Percentiles rank a stretch among this genome's conserved stretches.
These are phyloP conservation scores for Amauroascus niger DNA, from an alignment of 2,329 filamentous ascomycete genomes.

Conservation along the genomic window DNA sequence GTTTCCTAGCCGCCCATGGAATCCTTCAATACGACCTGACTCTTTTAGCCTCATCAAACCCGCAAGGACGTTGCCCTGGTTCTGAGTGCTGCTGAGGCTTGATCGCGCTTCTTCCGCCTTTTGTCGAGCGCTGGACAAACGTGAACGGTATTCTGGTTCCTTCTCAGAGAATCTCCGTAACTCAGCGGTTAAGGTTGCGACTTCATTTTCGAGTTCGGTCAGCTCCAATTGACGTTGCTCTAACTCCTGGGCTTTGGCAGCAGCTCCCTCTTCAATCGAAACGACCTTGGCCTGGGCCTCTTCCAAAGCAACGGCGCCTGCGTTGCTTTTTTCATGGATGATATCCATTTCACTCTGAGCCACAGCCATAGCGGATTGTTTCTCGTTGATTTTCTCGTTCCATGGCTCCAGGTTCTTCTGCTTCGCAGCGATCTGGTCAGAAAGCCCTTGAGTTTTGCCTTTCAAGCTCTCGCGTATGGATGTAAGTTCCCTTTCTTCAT, in stretches of 20 bases:
- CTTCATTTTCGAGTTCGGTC: conserved; percentile 62
- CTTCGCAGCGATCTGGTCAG: conserved; percentile 81
- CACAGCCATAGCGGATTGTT: conserved; percentile 85
- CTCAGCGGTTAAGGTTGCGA: conserved; percentile 60
- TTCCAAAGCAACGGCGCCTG: conserved; percentile 71
- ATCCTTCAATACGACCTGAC: conserved; percentile 91
- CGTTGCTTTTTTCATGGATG: conserved; percentile 76
- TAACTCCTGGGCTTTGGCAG: conserved; percentile 62
- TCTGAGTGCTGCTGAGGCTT: conserved; percentile 80
- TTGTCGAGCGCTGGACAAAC: conserved; percentile 80
- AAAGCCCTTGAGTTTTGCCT: conserved; percentile 90
- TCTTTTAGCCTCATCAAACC: conserved; percentile 92
- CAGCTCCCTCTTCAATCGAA: conserved; percentile 60
- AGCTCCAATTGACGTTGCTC: conserved; percentile 66
- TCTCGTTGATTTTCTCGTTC: conserved; percentile 94
- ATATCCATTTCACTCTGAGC: conserved; percentile 92
- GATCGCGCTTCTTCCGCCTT: conserved; percentile 94
- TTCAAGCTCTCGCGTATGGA: conserved; percentile 80
- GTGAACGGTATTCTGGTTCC: conserved; percentile 71
- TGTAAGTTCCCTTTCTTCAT: conserved; percentile 71
- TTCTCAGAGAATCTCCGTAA: conserved; percentile 61
- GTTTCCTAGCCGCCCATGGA: conserved; percentile 90
- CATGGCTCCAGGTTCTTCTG: conserved; percentile 93
- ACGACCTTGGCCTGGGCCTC: conserved; percentile 73
- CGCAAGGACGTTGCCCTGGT: conserved; percentile 81